Evolutionary conservation across 2,329 filamentous ascomycete genomes (phyloP).

Genomic region (Fusarium verrucosum): DNA sequence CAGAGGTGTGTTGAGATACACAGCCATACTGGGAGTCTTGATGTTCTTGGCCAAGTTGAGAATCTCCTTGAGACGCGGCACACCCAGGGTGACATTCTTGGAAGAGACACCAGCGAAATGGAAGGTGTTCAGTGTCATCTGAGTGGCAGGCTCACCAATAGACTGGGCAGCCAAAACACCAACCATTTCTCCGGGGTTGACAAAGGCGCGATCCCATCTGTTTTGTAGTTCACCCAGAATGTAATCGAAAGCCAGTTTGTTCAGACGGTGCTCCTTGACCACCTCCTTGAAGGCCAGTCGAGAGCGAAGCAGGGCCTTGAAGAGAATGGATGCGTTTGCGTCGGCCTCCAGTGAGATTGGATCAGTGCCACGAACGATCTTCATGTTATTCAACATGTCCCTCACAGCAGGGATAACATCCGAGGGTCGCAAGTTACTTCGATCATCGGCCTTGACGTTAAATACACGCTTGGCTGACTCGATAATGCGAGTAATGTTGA

Average conservation of each 20-base stretch:
- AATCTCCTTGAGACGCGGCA: slow-evolving; percentile 99
- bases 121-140: slow-evolving; percentile 99
- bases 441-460: slow-evolving; percentile 83
- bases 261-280: slow-evolving; percentile 84
- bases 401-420: slow-evolving; percentile 86
- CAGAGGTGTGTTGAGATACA: slow-evolving; percentile 76
- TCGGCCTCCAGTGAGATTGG: slow-evolving; percentile 86
- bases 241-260: slow-evolving; percentile 91
- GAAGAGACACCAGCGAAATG: slow-evolving; percentile 99
- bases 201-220: slow-evolving; percentile 84
- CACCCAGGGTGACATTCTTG: slow-evolving; percentile 99
- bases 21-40: slow-evolving; percentile 97
- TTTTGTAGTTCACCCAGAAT: slow-evolving; percentile 90
- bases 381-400: slow-evolving; percentile 77
- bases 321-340: slow-evolving; percentile 84
- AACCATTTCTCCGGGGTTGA: slow-evolving; percentile 97
- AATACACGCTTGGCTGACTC: slow-evolving; percentile 91
- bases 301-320: slow-evolving; percentile 91
- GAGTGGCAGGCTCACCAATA: slow-evolving; percentile 97
- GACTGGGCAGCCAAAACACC: slow-evolving; percentile 97
- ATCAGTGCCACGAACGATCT: slow-evolving; percentile 88
- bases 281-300: slow-evolving; percentile 92
- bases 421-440: slow-evolving; percentile 88
- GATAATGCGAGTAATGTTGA: slow-evolving; percentile 91
- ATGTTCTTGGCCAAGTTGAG: slow-evolving; percentile 97